Base-by-base conservation (phyloP, 2,329 filamentous ascomycete genomes). In the Hypoxylon sp. region DNA sequence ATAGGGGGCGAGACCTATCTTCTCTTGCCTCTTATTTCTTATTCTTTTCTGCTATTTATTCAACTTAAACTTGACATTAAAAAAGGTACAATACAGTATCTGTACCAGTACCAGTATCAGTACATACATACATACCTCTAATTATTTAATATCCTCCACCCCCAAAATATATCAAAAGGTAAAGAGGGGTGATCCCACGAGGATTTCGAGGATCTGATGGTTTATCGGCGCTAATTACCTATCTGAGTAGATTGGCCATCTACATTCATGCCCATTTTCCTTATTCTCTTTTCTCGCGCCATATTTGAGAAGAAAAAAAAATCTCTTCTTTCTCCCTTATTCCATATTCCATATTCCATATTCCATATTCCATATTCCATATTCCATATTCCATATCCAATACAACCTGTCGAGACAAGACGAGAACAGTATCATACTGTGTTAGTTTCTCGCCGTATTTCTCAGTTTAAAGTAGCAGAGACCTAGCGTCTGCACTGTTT, bases 161-260 rank as follows among this genome's bases (percentile, higher is more conserved):
- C 15, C 27, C 15, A 15, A 44, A 11, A 36, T 12, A 15, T 35
- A 41, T 13, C 45, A 38, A 37, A 4, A 27, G 26, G 7, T 3
- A 13, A 11, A 20, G 6, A 23, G 21, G 32, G 27, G 25, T 40
- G 32, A 43, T 25, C 8, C 25, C n/a, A 42, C 20, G 37, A 44
- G 25, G 23, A 30, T 17, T 20, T 48, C 26, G 38, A 50, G 19
- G 45, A 40, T 53, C 51, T 46, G 46, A 51, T 49, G 31, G 30
- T 55, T 52, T 49, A 51, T 58, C 47, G 47, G 51, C 45, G 53
- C 38, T 52, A 43, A 56, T 51, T 56, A 36, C 43, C 34, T 48
- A 52, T 52, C 48, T 48, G 13, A 56, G 48, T 49, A 49, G 47
- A 55, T 51, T 55, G 46, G 43, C 43, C 32, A 38, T 44, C 47